These are phyloP conservation scores for Dryadomyces quercus-mongolicae DNA, from an alignment of 2,329 filamentous ascomycete species.

Conservation along the genomic window DNA sequence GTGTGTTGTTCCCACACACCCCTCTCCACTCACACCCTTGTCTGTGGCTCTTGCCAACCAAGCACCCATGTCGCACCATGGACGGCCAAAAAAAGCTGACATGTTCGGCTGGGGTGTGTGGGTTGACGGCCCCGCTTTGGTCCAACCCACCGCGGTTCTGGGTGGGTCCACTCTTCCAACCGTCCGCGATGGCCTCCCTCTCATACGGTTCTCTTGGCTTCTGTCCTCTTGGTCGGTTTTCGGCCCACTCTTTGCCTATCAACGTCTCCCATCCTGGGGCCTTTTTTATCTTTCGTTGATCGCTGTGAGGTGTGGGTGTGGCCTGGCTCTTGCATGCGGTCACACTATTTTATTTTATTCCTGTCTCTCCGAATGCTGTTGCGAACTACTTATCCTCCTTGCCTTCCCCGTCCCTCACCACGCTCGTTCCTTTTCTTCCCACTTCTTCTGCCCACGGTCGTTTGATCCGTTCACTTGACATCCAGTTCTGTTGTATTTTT, in stretches of 20 bases:
- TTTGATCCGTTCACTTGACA: slow-evolving; percentile 31
- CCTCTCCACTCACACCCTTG: slow-evolving; percentile 1
- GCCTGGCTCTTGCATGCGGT: slow-evolving; percentile 8
- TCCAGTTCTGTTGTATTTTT: slow-evolving; percentile 25
- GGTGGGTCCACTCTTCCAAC: slow-evolving; percentile 10
- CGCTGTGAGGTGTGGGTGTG: slow-evolving; percentile 20
- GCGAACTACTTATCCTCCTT: slow-evolving; percentile 32
- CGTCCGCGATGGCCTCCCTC: slow-evolving; percentile 5
- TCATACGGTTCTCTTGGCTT: slow-evolving; percentile 4
- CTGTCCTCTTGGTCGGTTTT: slow-evolving; percentile 2
- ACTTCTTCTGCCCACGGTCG: slow-evolving; percentile 29
- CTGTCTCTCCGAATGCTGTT: slow-evolving; percentile 10
- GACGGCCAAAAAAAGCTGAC: slow-evolving; percentile 5
- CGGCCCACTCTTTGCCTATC: slow-evolving; percentile 22
- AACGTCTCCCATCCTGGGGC: slow-evolving; percentile 15
- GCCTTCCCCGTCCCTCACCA: slow-evolving; percentile 29
- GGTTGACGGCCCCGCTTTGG: slow-evolving; percentile 5
- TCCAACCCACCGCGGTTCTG: slow-evolving; percentile 8
- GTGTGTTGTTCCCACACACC: not conserved
- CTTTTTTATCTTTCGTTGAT: slow-evolving; percentile 24
- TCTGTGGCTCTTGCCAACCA: slow-evolving; percentile 3
- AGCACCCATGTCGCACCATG: slow-evolving; percentile 6
- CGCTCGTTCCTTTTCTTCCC: slow-evolving; percentile 23
- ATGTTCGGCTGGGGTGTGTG: slow-evolving; percentile 3
- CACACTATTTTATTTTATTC: slow-evolving; percentile 4